Base-by-base conservation (phyloP, 805 yeast species). In the Starmerella davenportii region DNA sequence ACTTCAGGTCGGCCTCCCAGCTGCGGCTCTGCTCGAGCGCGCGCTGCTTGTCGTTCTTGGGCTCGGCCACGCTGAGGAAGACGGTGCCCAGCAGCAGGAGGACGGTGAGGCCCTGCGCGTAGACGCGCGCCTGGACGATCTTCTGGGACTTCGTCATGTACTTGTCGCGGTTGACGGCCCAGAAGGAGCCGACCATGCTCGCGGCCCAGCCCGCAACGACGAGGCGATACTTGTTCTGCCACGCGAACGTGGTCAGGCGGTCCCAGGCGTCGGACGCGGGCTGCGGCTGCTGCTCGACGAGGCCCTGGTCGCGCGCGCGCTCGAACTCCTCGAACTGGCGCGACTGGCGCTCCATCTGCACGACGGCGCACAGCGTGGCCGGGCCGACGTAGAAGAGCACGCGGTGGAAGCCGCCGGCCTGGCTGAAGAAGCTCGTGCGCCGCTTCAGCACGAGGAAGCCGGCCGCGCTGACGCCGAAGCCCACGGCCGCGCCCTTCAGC, bases 51-150 rank as follows among this genome's bases (percentile, higher is more conserved):
- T 35, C 36, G 30, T 36, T 29, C 35, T 31, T 19, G 33, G 32
- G 20, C 16, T 21, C 38, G 15, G 38, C 30, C 2, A 48, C 54
- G 31, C 51, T 43, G 7, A 51, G 37, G 19, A 50, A 23, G 20
- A 51, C 52, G 7, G 54, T 40, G 15, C 72, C 79, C 39, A 81
- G 58, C 46, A 81, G 63, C 48, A 81, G 62, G 11, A 68, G 68
- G 36, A 82, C 85, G 1, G 93, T 79, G 39, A 78, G 59, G 47
- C 78, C 81, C 60, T 82, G 93, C 7, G 93, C 93, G 55, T 80
- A 81, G 74, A 81, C 81, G 71, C 93, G 76, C 24, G 92, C 93
- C 57, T 78, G 85, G 21, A 79, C 90, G 36, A 79, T 71, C 58
- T 80, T 81, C 62, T 81, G 93, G 3, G 87, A 60, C 46, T 66